phyloP scores from a whole-genome alignment of 768 basidiomycete genomes.

The Rhizopogon salebrosus region DNA sequence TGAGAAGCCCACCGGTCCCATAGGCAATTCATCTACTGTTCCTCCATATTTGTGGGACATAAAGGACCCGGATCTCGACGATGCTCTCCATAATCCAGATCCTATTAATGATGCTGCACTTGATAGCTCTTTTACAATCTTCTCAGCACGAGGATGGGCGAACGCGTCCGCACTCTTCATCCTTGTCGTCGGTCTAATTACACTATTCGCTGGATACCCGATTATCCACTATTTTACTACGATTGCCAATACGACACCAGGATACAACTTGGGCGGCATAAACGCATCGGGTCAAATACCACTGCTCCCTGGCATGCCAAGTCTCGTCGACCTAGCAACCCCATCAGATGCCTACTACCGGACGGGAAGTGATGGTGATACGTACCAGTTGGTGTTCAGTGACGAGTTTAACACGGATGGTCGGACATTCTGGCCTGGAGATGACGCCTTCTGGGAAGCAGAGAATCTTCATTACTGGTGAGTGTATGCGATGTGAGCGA shows the following conservation, averaged over 20 bases:
- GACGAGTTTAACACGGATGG: slow-evolving; percentile 79
- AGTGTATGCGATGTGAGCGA: slow-evolving; percentile 5
- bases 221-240: slow-evolving; percentile 56
- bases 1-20: slow-evolving; percentile 21
- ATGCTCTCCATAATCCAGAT: slow-evolving; percentile 86
- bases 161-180: slow-evolving; percentile 73
- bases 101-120: slow-evolving; percentile 59
- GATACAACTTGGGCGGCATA: slow-evolving; percentile 81
- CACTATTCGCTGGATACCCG: slow-evolving; percentile 86
- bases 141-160: slow-evolving; percentile 78
- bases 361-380: slow-evolving; percentile 68
- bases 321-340: slow-evolving; percentile 75
- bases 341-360: slow-evolving; percentile 51
- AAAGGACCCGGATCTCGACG: slow-evolving; percentile 83
- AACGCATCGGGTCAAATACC: slow-evolving; percentile 90
- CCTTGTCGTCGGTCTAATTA: slow-evolving; percentile 62
- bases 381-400: slow-evolving; percentile 82
- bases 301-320: slow-evolving; percentile 57
- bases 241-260: slow-evolving; percentile 27
- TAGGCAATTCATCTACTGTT: slow-evolving; percentile 53
- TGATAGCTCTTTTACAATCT: slow-evolving; percentile 60
- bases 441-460: slow-evolving; percentile 85
- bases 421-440: slow-evolving; percentile 73
- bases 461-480: slow-evolving; percentile 81
- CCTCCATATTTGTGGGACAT: slow-evolving; percentile 74